Percentiles rank a stretch among this genome's conserved stretches.
Evolutionary conservation across 2,329 filamentous ascomycete species (phyloP).

Genomic region (Metarhizium humberi): DNA sequence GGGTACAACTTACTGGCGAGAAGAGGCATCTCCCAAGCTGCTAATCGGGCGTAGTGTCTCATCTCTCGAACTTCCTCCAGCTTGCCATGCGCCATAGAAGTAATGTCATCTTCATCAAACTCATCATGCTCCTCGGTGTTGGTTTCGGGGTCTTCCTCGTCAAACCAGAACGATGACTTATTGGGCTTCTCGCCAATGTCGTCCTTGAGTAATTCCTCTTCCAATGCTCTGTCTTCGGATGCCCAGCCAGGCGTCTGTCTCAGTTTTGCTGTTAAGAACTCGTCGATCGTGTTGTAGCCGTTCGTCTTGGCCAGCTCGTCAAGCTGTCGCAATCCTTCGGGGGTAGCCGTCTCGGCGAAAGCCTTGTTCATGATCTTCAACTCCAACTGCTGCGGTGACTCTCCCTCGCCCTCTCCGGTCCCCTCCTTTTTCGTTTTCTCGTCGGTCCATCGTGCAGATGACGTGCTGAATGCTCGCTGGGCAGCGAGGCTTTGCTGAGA

Average conservation of each 20-base stretch:
- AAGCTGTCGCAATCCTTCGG: conserved; percentile 23
- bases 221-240: conserved; percentile 21
- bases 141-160: conserved; percentile 37
- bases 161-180: conserved; percentile 37
- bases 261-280: conserved; percentile 19
- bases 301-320: conserved; percentile 26
- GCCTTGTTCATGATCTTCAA: conserved; percentile 21
- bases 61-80: conserved; percentile 82
- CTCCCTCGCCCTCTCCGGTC: conserved; percentile 15
- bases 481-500: conserved; percentile 11
- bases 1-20: conserved; percentile 59
- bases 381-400: conserved; percentile 14
- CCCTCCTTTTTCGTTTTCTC: not conserved
- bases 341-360: conserved; percentile 19
- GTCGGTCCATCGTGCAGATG: conserved; percentile 15
- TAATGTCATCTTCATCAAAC: conserved; percentile 76
- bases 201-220: conserved; percentile 20
- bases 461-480: conserved; percentile 22
- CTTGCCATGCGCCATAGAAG: conserved; percentile 73
- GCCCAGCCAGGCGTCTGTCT: conserved; percentile 19
- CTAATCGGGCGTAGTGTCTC: conserved; percentile 76
- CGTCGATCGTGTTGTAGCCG: conserved; percentile 23
- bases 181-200: conserved; percentile 24
- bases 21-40: conserved; percentile 93
- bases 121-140: conserved; percentile 47